phyloP scores from a whole-genome alignment of 1,284 basidiomycete species.

The Agaricales sp. region DNA sequence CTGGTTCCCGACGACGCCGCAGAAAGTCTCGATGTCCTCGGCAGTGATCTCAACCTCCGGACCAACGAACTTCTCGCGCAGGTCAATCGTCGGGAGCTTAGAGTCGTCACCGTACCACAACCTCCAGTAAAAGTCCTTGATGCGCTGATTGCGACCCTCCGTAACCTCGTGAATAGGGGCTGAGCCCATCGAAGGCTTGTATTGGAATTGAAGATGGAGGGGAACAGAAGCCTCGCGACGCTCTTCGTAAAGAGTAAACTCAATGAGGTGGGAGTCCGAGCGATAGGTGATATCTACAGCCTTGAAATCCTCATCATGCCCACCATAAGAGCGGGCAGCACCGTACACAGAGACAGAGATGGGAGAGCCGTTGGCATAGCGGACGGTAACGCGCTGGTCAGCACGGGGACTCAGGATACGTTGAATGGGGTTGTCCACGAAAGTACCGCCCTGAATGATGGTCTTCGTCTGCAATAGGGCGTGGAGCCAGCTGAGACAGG shows the following conservation, averaged over 20 bases:
- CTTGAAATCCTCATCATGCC: constrained; percentile 71
- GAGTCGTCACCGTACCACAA: constrained; percentile 90
- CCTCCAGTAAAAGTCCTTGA: constrained; percentile 97
- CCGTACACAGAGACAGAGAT: constrained; percentile 61
- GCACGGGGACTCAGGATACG: constrained; percentile 79
- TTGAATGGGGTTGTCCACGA: constrained; percentile 85
- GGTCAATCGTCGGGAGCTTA: constrained; percentile 61
- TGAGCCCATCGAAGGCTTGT: constrained; percentile 83
- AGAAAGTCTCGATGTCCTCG: constrained; percentile 79
- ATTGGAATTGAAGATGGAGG: constrained; percentile 75
- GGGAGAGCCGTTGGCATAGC: constrained; percentile 34
- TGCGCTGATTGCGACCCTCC: constrained; percentile 78
- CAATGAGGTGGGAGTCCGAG: constrained; percentile 46
- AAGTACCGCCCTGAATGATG: constrained; percentile 77
- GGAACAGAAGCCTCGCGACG: constrained; percentile 72
- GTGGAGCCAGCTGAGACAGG: constrained; percentile 76
- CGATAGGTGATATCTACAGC: constrained; percentile 71
- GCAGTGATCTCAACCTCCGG: constrained; percentile 77
- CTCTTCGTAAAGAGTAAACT: constrained; percentile 80
- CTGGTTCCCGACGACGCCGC: constrained; percentile 88
- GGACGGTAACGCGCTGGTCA: constrained; percentile 69
- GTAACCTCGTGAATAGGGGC: constrained; percentile 92
- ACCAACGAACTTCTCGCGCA: constrained; percentile 74
- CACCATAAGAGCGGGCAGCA: constrained; percentile 72
- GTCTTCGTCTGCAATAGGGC: constrained; percentile 78